Percentiles rank a stretch among this genome's conserved stretches.
Evolutionary conservation across 108 stramenopile species (phyloP).

Genomic region (Cylindrotheca fusiformis): DNA sequence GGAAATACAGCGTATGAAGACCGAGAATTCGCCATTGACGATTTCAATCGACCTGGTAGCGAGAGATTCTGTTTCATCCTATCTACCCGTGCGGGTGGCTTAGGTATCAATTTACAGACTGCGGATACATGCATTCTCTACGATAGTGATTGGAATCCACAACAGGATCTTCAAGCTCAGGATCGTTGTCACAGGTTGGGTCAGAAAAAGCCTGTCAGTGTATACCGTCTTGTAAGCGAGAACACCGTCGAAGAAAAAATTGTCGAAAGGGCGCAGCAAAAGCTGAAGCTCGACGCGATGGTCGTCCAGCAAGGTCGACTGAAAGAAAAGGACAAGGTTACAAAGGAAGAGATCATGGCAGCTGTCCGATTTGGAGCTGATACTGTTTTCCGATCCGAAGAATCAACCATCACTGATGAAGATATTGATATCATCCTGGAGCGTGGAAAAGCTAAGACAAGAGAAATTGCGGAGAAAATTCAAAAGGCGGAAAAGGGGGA

Average conservation of each 20-base stretch:
- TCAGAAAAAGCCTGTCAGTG: constrained; percentile 94
- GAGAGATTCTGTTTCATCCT: constrained; percentile 91
- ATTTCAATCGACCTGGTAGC: constrained; percentile 88
- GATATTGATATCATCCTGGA: constrained; percentile 96
- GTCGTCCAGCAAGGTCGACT: constrained; percentile 97
- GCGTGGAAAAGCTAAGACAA: constrained; percentile 89
- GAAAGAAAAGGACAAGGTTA: constrained; percentile 87
- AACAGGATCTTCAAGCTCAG: constrained; percentile 98
- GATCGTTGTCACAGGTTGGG: constrained; percentile 97
- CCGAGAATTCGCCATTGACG: constrained; percentile 87
- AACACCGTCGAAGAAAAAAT: constrained; percentile 99
- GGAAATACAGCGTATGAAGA: constrained; percentile 95
- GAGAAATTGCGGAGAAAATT: constrained; percentile 87
- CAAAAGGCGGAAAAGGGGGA: constrained; percentile 93
- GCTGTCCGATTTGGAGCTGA: constrained; percentile 97
- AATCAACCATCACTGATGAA: constrained; percentile 90
- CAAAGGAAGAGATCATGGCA: constrained; percentile 87
- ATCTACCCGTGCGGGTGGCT: constrained; percentile 92
- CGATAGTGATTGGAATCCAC: constrained; percentile 98
- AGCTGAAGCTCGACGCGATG: constrained; percentile 99
- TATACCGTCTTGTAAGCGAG: constrained; percentile 98
- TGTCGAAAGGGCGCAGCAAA: constrained; percentile 98
- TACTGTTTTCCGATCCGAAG: constrained; percentile 89
- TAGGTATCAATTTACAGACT: constrained; percentile 84
- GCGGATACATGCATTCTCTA: constrained; percentile 73